Conservation (phyloP, 495 filamentous ascomycete genomes). For the Melanomma pulvis-pyrius region DNA sequence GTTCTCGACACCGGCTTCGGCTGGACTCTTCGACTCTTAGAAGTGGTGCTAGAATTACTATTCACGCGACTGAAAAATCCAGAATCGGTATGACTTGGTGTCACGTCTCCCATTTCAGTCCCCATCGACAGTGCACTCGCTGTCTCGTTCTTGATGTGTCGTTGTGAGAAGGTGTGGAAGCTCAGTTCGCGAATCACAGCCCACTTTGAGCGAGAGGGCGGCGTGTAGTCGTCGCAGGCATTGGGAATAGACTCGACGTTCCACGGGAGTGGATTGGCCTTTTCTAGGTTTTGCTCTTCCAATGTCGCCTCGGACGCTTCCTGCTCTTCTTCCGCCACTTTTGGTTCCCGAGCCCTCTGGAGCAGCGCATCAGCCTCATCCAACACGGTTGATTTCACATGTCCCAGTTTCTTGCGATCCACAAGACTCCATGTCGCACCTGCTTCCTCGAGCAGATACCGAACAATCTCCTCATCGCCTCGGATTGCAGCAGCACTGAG, state of each 20-base stretch:
- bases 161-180: slow-evolving; percentile 1
- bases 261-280: neutral
- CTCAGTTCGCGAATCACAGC: neutral
- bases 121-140: neutral
- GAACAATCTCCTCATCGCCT: neutral
- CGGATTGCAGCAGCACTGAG: neutral
- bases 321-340: neutral
- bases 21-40: neutral
- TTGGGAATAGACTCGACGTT: neutral
- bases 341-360: neutral
- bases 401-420: neutral
- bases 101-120: no score
- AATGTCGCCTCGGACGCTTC: no score
- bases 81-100: neutral
- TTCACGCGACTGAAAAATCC: neutral
- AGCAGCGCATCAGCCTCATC: neutral
- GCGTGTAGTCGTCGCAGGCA: neutral
- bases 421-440: neutral
- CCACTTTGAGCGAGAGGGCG: neutral
- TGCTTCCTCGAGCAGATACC: neutral
- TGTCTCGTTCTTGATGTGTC: neutral
- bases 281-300: neutral
- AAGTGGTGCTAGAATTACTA: neutral
- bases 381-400: neutral
- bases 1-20: neutral